Percentiles rank a stretch among this genome's conserved stretches.
phyloP scores from a whole-genome alignment of 768 basidiomycete genomes.

The Macrolepiota albuminosa region DNA sequence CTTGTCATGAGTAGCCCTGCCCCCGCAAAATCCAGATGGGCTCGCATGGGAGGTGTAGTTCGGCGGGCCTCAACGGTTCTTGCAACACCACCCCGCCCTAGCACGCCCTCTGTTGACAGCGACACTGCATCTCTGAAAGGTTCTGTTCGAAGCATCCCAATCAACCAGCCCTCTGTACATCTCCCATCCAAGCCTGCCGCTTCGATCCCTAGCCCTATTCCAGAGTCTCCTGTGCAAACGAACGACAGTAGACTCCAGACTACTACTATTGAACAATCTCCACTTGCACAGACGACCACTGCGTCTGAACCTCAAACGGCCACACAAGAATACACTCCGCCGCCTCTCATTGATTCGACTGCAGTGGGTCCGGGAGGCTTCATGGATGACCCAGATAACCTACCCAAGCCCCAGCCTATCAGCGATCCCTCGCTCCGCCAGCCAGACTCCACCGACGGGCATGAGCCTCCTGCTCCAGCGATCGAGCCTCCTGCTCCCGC shows the following conservation, averaged over 20 bases:
- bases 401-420: conserved; percentile 28
- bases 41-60: conserved; percentile 55
- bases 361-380: conserved; percentile 42
- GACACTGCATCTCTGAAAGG: conserved; percentile 23
- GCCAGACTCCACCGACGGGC: conserved; percentile 14
- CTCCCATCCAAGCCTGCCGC: conserved; percentile 19
- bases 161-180: conserved; percentile 11
- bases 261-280: conserved; percentile 33
- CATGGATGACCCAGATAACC: conserved; percentile 46
- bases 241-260: conserved; percentile 31
- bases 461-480: conserved; percentile 1
- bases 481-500: background rate
- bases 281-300: conserved; percentile 28
- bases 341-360: conserved; percentile 34
- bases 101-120: conserved; percentile 27
- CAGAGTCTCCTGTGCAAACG: conserved; percentile 64
- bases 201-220: conserved; percentile 54
- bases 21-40: conserved; percentile 44
- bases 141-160: conserved; percentile 11
- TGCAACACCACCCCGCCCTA: conserved; percentile 25
- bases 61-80: conserved; percentile 59
- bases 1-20: conserved; percentile 4
- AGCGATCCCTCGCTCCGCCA: conserved; percentile 24
- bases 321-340: conserved; percentile 29
- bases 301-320: conserved; percentile 6